Conservation (phyloP, 768 basidiomycete genomes). For the Auriscalpium vulgare region DNA sequence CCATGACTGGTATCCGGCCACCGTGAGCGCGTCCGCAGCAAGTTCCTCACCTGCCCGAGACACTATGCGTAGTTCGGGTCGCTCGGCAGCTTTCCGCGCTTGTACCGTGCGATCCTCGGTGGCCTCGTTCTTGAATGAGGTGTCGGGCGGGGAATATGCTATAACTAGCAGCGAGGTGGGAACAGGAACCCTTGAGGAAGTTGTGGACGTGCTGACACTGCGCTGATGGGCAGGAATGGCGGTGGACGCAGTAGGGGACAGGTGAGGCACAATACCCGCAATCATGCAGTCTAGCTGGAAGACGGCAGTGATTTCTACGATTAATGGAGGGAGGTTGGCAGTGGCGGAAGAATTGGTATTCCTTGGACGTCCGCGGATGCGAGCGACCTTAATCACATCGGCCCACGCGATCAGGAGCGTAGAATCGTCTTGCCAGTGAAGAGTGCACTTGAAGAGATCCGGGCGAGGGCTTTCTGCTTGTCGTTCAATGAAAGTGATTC, state of each 20-base stretch:
- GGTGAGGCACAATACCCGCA: conserved; percentile 80
- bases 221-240: conserved; percentile 5
- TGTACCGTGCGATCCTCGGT: conserved; percentile 65
- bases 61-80: conserved; percentile 92
- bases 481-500: conserved; percentile 82
- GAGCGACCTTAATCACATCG: conserved; percentile 84
- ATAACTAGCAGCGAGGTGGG: conserved; percentile 78
- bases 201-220: conserved; percentile 16
- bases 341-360: conserved; percentile 33
- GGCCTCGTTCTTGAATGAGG: conserved; percentile 57
- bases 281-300: conserved; percentile 96
- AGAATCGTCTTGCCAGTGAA: conserved; percentile 89
- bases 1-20: conserved; percentile 75
- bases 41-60: conserved; percentile 84
- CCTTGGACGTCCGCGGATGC: conserved; percentile 57
- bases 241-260: conserved; percentile 25
- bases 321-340: conserved; percentile 46
- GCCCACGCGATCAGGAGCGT: conserved; percentile 93
- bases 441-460: conserved; percentile 88
- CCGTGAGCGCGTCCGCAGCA: conserved; percentile 72
- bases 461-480: conserved; percentile 78
- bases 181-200: conserved; percentile 21
- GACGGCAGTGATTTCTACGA: conserved; percentile 84
- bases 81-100: conserved; percentile 75
- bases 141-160: conserved; percentile 79